Conservation (phyloP, 495 filamentous ascomycete species). For the Annulohypoxylon moriforme region DNA sequence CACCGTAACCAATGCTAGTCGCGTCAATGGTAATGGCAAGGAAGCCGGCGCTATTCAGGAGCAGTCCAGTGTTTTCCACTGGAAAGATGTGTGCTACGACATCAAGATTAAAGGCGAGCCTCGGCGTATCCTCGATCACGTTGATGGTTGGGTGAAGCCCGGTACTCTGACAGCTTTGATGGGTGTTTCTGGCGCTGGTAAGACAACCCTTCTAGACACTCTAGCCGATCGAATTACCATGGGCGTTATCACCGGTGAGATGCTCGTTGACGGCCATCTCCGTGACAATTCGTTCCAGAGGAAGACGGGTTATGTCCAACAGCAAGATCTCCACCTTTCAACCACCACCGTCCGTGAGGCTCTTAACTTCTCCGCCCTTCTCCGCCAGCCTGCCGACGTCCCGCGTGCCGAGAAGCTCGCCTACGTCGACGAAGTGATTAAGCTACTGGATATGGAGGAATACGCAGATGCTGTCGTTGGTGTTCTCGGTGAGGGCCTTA, state of each 20-base stretch:
- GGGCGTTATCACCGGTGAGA: constrained; percentile 86
- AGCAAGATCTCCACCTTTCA: constrained; percentile 91
- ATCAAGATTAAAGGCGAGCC: constrained; percentile 85
- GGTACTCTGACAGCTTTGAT: constrained; percentile 91
- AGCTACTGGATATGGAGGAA: constrained; percentile 86
- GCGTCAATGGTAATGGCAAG: constrained; percentile 59
- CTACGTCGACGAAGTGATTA: constrained; percentile 92
- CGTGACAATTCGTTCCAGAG: constrained; percentile 87
- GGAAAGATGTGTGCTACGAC: constrained; percentile 87
- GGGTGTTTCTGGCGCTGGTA: constrained; percentile 79
- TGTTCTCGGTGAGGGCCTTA: constrained; percentile 87
- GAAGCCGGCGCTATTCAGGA: constrained; percentile 63
- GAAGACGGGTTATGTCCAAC: constrained; percentile 95
- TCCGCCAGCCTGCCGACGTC: constrained; percentile 81
- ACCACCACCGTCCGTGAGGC: constrained; percentile 90
- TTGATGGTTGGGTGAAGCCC: constrained; percentile 92
- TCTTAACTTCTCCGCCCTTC: constrained; percentile 81
- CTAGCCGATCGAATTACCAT: constrained; percentile 83
- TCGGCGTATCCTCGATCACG: constrained; percentile 81
- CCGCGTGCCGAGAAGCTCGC: constrained; percentile 79
- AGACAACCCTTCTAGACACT: constrained; percentile 78
- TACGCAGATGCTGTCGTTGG: constrained; percentile 91
- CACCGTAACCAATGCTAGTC: constrained; percentile 53
- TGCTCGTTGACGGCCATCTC: constrained; percentile 82
- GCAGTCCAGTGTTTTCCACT: constrained; percentile 78